Evolutionary conservation across 2,329 filamentous ascomycete genomes (phyloP).

Genomic region (Cadophora gregata): DNA sequence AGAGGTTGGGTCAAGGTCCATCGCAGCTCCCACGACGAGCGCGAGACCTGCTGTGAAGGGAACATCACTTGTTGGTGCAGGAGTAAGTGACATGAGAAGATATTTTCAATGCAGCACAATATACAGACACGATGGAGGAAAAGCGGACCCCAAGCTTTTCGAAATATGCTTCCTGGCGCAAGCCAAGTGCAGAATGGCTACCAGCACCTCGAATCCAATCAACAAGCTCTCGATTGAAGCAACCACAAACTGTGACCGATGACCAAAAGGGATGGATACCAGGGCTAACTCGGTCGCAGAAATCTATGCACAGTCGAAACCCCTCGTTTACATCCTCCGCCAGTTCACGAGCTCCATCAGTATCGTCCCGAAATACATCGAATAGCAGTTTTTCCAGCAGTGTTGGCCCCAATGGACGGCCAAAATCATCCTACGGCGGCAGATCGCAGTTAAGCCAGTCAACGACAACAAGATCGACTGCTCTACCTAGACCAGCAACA

Average conservation of each 20-base stretch:
- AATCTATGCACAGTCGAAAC: constrained; percentile 29
- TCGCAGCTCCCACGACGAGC: constrained; percentile 49
- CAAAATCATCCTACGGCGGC: constrained; percentile 48
- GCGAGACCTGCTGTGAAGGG: constrained; percentile 47
- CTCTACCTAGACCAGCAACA: constrained; percentile 49
- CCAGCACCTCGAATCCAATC: constrained; percentile 1
- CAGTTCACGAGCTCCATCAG: constrained; percentile 49
- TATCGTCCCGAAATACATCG: constrained; percentile 51
- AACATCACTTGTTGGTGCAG: constrained; percentile 37
- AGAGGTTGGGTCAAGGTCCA: constrained; percentile 54
- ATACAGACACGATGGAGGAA: constrained; percentile 7
- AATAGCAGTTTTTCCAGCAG: constrained; percentile 61
- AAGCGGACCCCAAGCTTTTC: not conserved
- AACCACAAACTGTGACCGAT: constrained; percentile 11
- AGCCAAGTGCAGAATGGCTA: not conserved
- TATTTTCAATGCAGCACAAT: not conserved
- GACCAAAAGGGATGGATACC: not conserved
- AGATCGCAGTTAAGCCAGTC: constrained; percentile 56
- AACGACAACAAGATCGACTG: constrained; percentile 52
- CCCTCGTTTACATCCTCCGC: constrained; percentile 48
- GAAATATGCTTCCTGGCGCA: not conserved
- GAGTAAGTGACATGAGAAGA: constrained; percentile 31
- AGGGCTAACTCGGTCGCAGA: constrained; percentile 22
- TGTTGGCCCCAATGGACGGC: constrained; percentile 58
- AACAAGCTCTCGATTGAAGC: constrained; percentile 9